A percentile compares a stretch with the other conserved stretches of the same genome.
Conservation (phyloP, 352 stramenopile genomes). For the Pythium plurisporium region DNA sequence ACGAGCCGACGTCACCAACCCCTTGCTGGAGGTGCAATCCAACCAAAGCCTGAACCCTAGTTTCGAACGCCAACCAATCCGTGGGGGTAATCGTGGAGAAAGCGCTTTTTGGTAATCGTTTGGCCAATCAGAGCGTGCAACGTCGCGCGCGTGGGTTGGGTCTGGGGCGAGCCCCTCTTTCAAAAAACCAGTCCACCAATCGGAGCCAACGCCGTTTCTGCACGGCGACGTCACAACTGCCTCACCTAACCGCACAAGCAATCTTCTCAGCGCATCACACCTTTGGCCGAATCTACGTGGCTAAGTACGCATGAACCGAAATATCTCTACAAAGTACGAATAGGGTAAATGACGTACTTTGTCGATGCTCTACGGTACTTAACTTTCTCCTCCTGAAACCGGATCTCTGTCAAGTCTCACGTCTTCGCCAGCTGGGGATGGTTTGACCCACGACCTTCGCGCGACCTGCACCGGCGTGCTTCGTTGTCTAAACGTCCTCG, state of each 20-base stretch:
- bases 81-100: neutral
- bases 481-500: conserved; percentile 17
- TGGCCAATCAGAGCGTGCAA: conserved; percentile 20
- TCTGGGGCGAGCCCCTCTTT: conserved; percentile 2
- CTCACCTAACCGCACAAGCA: conserved; percentile 10
- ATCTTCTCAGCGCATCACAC: conserved; percentile 2
- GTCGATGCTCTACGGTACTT: neutral
- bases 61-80: conserved; percentile 8
- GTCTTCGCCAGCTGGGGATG: conserved; percentile 17
- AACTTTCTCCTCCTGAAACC: conserved; percentile 9
- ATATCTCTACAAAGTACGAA: conserved; percentile 9
- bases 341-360: conserved; percentile 8
- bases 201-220: neutral
- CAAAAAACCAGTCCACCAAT: conserved; percentile 8
- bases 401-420: conserved; percentile 16
- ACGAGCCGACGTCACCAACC: conserved; percentile 25
- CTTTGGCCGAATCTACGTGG: neutral
- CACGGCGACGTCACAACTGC: conserved; percentile 16
- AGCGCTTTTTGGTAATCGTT: conserved; percentile 7
- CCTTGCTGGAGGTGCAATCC: neutral
- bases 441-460: conserved; percentile 17
- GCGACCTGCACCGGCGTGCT: conserved; percentile 4
- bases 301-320: no score
- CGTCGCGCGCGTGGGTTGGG: conserved; percentile 17
- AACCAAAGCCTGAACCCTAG: conserved; percentile 11